A percentile compares a stretch with the other conserved stretches of the same genome.
phyloP scores from a whole-genome alignment of 2,329 filamentous ascomycete genomes.

The Colletotrichum sp. region DNA sequence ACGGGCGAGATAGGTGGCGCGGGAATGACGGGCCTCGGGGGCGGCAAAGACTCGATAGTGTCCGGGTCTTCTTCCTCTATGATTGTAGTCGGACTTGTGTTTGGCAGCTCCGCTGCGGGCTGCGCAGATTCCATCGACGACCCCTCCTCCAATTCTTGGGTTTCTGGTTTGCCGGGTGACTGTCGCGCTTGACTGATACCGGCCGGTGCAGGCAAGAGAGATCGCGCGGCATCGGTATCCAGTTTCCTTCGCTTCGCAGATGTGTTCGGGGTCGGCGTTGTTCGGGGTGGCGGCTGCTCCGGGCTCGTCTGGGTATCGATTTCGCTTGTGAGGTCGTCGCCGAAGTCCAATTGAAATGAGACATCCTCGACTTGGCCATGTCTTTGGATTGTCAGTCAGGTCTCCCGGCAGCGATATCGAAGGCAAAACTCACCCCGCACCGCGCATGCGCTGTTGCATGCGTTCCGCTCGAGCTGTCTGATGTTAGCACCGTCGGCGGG shows the following conservation, averaged over 20 bases:
- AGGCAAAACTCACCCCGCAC: conserved; percentile 58
- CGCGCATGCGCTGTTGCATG: conserved; percentile 69
- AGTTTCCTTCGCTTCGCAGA: conserved; percentile 53
- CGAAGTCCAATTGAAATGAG: conserved; percentile 58
- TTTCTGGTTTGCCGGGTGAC: conserved; percentile 20
- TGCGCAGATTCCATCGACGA: conserved; percentile 30
- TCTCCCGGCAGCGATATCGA: not conserved
- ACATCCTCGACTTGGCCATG: conserved; percentile 64
- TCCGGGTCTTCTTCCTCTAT: not conserved
- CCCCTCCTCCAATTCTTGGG: conserved; percentile 33
- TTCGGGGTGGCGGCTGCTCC: conserved; percentile 9
- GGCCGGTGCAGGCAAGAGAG: not conserved
- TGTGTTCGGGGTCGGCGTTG: conserved; percentile 49
- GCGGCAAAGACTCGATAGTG: conserved; percentile 10
- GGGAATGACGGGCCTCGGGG: conserved; percentile 2
- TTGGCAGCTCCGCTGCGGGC: not conserved
- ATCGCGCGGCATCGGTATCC: conserved; percentile 18
- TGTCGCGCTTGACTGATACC: conserved; percentile 11
- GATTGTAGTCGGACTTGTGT: conserved; percentile 23
- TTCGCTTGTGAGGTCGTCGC: conserved; percentile 24
- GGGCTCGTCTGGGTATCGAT: conserved; percentile 9
- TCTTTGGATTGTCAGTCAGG: conserved; percentile 36
- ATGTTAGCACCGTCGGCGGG: conserved; percentile 7
- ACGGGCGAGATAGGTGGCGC: conserved; percentile 1
- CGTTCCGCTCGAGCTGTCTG: conserved; percentile 61